Conservation (phyloP, 2,329 filamentous ascomycete genomes). For the Cercospora canescens region DNA sequence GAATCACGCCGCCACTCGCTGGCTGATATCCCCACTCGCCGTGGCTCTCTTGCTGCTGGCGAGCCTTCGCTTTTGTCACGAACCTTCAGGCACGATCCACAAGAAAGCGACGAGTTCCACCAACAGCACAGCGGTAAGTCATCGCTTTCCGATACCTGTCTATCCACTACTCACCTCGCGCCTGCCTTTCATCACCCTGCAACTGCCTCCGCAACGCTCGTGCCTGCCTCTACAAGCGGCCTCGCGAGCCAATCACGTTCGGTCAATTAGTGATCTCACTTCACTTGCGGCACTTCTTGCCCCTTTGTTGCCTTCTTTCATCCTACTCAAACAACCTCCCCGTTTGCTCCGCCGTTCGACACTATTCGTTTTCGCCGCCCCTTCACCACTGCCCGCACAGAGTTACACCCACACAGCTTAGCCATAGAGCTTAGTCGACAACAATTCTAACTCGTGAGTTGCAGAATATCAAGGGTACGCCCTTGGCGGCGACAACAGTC, state of each 20-base stretch:
- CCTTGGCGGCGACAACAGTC: slow-evolving; percentile 14
- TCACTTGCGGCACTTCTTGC: not conserved
- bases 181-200: slow-evolving; percentile 7
- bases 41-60: slow-evolving; percentile 36
- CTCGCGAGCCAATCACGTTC: not conserved
- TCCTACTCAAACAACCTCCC: not conserved
- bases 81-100: slow-evolving; percentile 21
- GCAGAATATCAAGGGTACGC: slow-evolving; percentile 22
- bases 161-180: not conserved
- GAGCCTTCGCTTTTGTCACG: slow-evolving; percentile 25
- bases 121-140: slow-evolving; percentile 19
- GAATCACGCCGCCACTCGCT: slow-evolving; percentile 82
- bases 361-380: not conserved
- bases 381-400: not conserved
- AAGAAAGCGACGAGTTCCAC: slow-evolving; percentile 21
- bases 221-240: not conserved
- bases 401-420: not conserved
- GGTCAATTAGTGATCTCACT: not conserved
- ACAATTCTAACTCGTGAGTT: slow-evolving; percentile 16
- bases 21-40: slow-evolving; percentile 47
- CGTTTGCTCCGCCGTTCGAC: not conserved
- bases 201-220: slow-evolving; percentile 9
- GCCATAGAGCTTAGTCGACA: slow-evolving; percentile 4
- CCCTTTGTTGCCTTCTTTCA: not conserved
- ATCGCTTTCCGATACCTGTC: not conserved